Conservation (phyloP, 75 land plant genomes). For the Selaginella moellendorffii region DNA sequence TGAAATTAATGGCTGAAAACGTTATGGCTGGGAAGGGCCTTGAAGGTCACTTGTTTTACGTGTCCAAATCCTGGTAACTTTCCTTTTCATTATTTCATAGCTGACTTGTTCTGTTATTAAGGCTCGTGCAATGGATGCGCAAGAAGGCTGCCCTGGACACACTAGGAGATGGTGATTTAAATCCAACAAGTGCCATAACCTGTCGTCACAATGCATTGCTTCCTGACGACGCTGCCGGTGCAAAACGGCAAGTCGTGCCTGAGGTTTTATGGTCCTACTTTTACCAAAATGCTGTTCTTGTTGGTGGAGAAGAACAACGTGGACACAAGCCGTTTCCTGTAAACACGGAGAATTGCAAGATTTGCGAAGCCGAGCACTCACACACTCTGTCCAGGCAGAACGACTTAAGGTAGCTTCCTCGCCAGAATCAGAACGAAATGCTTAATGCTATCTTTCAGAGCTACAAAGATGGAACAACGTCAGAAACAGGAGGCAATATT, state of each 20-base stretch:
- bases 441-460: conserved; percentile 38
- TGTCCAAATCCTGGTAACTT: conserved; percentile 76
- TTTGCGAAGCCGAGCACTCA: conserved; percentile 43
- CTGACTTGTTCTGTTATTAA: too few species aligned
- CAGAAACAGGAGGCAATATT: conserved; percentile 78
- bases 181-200: conserved; percentile 68
- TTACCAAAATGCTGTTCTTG: conserved; percentile 35
- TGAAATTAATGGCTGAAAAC: conserved; percentile 51
- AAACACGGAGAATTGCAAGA: conserved; percentile 38
- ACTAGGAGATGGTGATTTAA: conserved; percentile 79
- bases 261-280: conserved; percentile 66
- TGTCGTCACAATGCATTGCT: conserved; percentile 74
- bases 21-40: conserved; percentile 34
- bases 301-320: conserved; percentile 29
- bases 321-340: conserved; percentile 45
- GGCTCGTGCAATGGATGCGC: conserved; percentile 86
- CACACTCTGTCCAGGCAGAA: conserved; percentile 50
- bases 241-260: conserved; percentile 72
- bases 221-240: conserved; percentile 80
- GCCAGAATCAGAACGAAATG: too few species aligned
- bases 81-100: background rate
- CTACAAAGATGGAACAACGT: conserved; percentile 56
- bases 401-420: conserved; percentile 48
- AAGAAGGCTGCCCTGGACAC: conserved; percentile 59
- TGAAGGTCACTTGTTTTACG: conserved; percentile 43